Conservation (phyloP, 2,329 filamentous ascomycete genomes). For the Pyrenochaeta sp. region DNA sequence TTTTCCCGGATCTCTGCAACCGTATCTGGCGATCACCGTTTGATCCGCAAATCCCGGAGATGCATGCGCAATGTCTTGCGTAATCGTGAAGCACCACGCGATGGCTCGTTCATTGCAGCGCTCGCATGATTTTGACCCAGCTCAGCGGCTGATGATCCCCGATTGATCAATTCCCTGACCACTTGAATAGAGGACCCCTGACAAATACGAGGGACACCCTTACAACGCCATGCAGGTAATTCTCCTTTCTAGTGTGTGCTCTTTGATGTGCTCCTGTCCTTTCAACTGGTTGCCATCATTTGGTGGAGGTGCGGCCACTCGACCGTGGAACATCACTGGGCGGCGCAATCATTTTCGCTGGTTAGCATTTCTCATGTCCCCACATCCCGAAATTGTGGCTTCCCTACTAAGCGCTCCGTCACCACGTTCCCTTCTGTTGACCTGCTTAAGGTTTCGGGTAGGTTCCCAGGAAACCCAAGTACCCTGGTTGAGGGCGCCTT, state of each 20-base stretch:
- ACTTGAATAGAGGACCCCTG: background rate
- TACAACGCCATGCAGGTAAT: constrained; percentile 3
- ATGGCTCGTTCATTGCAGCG: constrained; percentile 1
- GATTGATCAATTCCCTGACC: background rate
- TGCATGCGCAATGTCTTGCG: background rate
- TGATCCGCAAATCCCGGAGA: background rate
- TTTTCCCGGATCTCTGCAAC: no score
- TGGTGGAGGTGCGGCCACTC: no score
- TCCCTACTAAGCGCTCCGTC: constrained; percentile 1
- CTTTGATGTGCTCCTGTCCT: background rate
- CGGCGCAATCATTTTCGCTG: background rate
- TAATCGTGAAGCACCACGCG: background rate
- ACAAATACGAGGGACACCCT: background rate
- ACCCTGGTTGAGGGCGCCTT: background rate
- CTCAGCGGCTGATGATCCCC: background rate
- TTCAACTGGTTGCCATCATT: no score
- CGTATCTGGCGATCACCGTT: background rate
- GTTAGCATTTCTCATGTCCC: background rate
- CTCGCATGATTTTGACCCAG: constrained; percentile 1
- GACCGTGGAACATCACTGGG: no score
- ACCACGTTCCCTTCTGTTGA: background rate
- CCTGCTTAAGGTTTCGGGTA: constrained; percentile 7
- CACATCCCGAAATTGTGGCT: constrained; percentile 11
- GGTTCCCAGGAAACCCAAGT: background rate
- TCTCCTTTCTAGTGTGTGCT: background rate